A percentile compares a stretch with the other conserved stretches of the same genome.
phyloP scores from a whole-genome alignment of 2,329 filamentous ascomycete genomes.

The Pseudogymnoascus sp. region DNA sequence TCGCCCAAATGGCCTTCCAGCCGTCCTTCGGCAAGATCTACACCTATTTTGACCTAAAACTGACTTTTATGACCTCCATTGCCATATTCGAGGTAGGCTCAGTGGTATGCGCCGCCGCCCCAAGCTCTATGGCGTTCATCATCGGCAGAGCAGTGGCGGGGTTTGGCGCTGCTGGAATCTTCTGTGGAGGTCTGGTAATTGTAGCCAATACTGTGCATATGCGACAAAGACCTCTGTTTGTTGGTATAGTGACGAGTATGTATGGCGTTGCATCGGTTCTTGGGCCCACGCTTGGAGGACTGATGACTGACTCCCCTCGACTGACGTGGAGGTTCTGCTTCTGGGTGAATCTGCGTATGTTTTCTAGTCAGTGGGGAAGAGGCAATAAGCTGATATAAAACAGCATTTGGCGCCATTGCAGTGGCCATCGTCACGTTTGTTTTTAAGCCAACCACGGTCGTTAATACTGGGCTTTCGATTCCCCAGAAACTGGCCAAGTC shows the following conservation, averaged over 20 bases:
- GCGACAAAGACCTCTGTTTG: constrained; percentile 17
- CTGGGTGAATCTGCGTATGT: constrained; percentile 23
- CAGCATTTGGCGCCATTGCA: constrained; percentile 9
- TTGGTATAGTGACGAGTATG: constrained; percentile 18
- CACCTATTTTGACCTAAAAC: constrained; percentile 25
- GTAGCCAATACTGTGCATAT: constrained; percentile 22
- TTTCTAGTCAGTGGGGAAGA: neutral
- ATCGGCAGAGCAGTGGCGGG: constrained; percentile 27
- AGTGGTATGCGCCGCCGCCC: constrained; percentile 24
- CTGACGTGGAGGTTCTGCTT: constrained; percentile 28
- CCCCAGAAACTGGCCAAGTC: neutral
- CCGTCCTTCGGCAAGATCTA: constrained; percentile 21
- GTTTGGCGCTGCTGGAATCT: constrained; percentile 24
- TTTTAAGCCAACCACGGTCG: neutral
- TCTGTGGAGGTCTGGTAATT: constrained; percentile 27
- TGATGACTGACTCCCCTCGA: constrained; percentile 29
- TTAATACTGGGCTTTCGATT: neutral
- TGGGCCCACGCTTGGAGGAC: constrained; percentile 32
- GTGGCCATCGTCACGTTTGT: neutral
- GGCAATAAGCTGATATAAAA: constrained; percentile 15
- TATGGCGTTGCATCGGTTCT: constrained; percentile 21
- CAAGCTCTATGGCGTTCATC: constrained; percentile 26
- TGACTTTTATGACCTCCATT: constrained; percentile 21
- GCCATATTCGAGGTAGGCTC: constrained; percentile 27
- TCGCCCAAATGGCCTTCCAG: constrained; percentile 24